Evolutionary conservation across 371 early-diverging fungal species (phyloP).

Genomic region (Caulochytrium protostelioides): DNA sequence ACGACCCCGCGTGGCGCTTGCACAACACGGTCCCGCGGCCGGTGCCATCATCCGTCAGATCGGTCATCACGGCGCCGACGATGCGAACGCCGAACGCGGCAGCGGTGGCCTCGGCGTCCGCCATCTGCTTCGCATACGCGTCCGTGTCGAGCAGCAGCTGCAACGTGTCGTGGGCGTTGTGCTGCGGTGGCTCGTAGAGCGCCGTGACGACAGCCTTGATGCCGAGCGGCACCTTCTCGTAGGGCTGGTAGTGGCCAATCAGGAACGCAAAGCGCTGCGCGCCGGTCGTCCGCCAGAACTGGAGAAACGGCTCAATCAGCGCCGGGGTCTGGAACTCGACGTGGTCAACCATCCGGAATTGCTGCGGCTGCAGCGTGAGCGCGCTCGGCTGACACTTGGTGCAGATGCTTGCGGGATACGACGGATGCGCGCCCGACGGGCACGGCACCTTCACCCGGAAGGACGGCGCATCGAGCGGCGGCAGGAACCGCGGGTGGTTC

Average conservation of each 20-base stretch:
- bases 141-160: constrained; percentile 24
- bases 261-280: constrained; percentile 81
- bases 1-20: constrained; percentile 76
- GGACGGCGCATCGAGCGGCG: constrained; percentile 66
- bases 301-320: constrained; percentile 72
- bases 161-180: constrained; percentile 60
- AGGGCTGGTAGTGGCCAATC: constrained; percentile 82
- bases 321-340: constrained; percentile 82
- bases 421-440: constrained; percentile 48
- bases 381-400: constrained; percentile 93
- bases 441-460: constrained; percentile 61
- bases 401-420: constrained; percentile 88
- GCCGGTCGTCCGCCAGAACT: constrained; percentile 70
- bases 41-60: constrained; percentile 67
- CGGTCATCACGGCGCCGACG: constrained; percentile 95
- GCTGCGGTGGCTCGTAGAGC: constrained; percentile 88
- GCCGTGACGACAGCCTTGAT: constrained; percentile 92
- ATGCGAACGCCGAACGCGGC: too few species aligned
- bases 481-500: constrained; percentile 16
- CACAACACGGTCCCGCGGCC: constrained; percentile 61
- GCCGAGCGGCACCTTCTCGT: constrained; percentile 81
- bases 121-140: too few species aligned
- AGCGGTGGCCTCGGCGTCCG: too few species aligned
- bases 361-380: constrained; percentile 56
- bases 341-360: constrained; percentile 94